Evolutionary conservation across 73 alveolate genomes (phyloP), one percentile per base, ranked within the genome.

Genomic region (Symbiodinium natans): DNA sequence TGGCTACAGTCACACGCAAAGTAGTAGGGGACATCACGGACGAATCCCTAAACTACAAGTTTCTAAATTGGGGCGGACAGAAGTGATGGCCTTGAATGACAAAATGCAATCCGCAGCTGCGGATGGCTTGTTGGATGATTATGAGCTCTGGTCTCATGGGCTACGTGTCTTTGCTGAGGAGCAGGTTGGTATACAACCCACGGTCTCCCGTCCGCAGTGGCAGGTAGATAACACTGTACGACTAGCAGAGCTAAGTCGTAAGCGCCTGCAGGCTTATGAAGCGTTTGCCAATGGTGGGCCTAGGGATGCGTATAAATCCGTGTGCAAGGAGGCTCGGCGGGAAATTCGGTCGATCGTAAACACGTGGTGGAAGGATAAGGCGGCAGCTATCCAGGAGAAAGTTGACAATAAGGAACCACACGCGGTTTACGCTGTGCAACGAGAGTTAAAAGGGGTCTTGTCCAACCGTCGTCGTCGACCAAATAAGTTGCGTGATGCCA

Each of bases 301-400:
- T 15, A 52, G 33, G 36, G 29, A 23, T 1, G 48, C 34, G 23
- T 77, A 33, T n/a, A 56, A 23, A 4, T 48, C 63, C 1, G 17
- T 31, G 4, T 21, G 29, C 10, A n/a, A 54, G 29, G 82, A 82
- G 9, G 29, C 31, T 31, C 34, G 63, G 40, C 21, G 19, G 29
- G 54, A 34, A 34, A 52, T 86, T 4, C 41, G 41, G 1, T 38
- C 25, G 5, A 23, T 86, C 31, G 40, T 86, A 5, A 54, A 86
- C 59, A 10, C 9, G 3, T 86, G 93, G 93, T 86, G 93, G 93
- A 10, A 21, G 0, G 41, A 46, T 13, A 46, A 33, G 83, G 93
- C 93, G 0, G 3, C 23, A 9, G 15, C 27, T 2, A 86, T 86
- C 0, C 93, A 86, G 39, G 27, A 36, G 25, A 40, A 86, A n/a